Evolutionary conservation across 2,329 filamentous ascomycete species (phyloP), one percentile per base, ranked within the genome.

Genomic region (Dissoconium aciculare): DNA sequence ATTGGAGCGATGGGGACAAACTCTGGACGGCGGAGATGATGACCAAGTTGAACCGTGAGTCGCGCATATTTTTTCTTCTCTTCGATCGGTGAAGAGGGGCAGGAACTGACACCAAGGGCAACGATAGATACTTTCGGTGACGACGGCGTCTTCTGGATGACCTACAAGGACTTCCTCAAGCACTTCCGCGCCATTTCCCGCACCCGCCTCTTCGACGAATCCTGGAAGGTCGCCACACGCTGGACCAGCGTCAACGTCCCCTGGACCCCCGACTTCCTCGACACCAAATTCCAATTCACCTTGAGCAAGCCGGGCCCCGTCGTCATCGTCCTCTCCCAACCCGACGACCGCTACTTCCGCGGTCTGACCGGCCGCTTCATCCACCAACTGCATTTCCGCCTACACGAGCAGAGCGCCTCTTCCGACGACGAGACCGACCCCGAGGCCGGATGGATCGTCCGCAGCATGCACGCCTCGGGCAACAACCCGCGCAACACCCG

Each of bases 1-100:
- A 78, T 2, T 89, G 81, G 80, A 75, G 70, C 21, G 82, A 89
- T 47, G 82, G 82, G 0, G 82, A 77, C 5, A 78, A 81, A 45
- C 75, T 87, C 53, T 91, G 82, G 82, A 87, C 78, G 1, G 64
- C 78, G 0, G 74, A 84, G 42, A 82, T 77, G 69, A 73, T 87
- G 55, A 57, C 72, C 36, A 73, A 76, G 44, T 64, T 89, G 26
- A 38, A 38, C 15, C 38, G 19, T 28, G 15, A 28, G 10, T 11
- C 11, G 41, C 33, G 11, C 19, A 12, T 26, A 13, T 11, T 8
- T 11, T 4, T 4, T n/a, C 5, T 14, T 16, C 4, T 10, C 9
- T 23, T 12, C n/a, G n/a, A n/a, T n/a, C n/a, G n/a, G n/a, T n/a
- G n/a, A n/a, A n/a, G n/a, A n/a, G n/a, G n/a, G n/a, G n/a, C n/a